Evolutionary conservation across 1,284 basidiomycete species (phyloP).

Genomic region (Puccinia triticina): DNA sequence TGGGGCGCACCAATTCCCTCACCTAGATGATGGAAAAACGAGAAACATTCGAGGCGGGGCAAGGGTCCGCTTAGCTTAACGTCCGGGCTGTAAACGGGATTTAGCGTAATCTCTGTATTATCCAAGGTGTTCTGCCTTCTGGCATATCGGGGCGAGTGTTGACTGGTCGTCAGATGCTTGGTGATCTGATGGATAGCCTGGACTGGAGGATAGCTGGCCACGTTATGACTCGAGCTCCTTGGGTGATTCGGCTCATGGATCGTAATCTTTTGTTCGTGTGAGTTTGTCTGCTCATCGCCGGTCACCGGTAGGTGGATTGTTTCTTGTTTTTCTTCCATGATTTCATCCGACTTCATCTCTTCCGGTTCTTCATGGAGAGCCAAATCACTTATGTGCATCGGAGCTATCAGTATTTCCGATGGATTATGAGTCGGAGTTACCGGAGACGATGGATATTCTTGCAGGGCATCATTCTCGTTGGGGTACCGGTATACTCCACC

Average conservation of each 20-base stretch:
- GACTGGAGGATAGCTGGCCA: conserved; percentile 35
- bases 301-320: not conserved
- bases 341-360: conserved; percentile 31
- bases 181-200: conserved; percentile 37
- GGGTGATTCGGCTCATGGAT: conserved; percentile 27
- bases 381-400: conserved; percentile 39
- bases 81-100: conserved; percentile 31
- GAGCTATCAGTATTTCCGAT: not conserved
- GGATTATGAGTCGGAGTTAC: not conserved
- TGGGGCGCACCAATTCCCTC: conserved; percentile 54
- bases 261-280: conserved; percentile 14
- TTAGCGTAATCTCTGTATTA: conserved; percentile 8
- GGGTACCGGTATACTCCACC: not conserved
- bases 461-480: conserved; percentile 1
- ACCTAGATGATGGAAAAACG: conserved; percentile 53
- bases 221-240: conserved; percentile 6
- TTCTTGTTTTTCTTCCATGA: not conserved
- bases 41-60: conserved; percentile 50
- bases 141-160: not conserved
- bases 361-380: conserved; percentile 50
- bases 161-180: conserved; percentile 2
- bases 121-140: conserved; percentile 16
- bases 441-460: not conserved
- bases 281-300: not conserved
- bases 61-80: conserved; percentile 26